These are phyloP conservation scores for Paecilomyces niveus DNA, from an alignment of 2,329 filamentous ascomycete species.

Conservation along the genomic window DNA sequence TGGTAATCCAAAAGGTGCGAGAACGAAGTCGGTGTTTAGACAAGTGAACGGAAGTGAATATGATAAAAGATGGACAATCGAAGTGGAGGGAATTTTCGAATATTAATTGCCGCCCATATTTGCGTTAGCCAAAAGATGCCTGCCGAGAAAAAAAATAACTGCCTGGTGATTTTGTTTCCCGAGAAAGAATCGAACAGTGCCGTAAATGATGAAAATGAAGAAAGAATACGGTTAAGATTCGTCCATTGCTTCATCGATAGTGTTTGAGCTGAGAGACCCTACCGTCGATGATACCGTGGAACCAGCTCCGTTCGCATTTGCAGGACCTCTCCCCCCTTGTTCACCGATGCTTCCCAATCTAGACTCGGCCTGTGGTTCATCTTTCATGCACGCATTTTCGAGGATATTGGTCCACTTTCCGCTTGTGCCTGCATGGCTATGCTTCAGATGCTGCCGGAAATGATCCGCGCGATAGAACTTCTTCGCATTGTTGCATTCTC, in stretches of 20 bases:
- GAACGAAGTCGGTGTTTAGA: background rate
- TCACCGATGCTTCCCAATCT: slow-evolving; percentile 16
- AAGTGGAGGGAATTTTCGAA: background rate
- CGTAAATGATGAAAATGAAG: background rate
- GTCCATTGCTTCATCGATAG: slow-evolving; percentile 15
- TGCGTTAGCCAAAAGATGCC: background rate
- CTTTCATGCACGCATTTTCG: slow-evolving; percentile 93
- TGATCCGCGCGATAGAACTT: slow-evolving; percentile 98
- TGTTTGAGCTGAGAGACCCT: slow-evolving; percentile 8
- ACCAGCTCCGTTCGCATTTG: slow-evolving; percentile 4
- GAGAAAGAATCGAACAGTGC: background rate
- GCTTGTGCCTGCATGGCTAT: slow-evolving; percentile 90
- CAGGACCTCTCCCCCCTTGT: slow-evolving; percentile 10
- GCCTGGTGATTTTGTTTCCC: background rate
- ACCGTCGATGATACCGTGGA: slow-evolving; percentile 1
- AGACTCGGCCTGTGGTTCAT: slow-evolving; percentile 49
- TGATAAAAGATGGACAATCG: background rate
- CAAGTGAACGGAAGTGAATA: background rate
- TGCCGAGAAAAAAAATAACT: background rate
- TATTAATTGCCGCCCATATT: background rate
- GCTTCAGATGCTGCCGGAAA: slow-evolving; percentile 95
- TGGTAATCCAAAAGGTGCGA: background rate
- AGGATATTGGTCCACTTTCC: slow-evolving; percentile 99
- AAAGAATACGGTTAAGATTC: slow-evolving; percentile 7
- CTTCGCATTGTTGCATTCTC: slow-evolving; percentile 96